Percentiles rank a stretch among this genome's conserved stretches.
These are phyloP conservation scores for Cymbidium sinense DNA, from an alignment of 106 monocot species.

Conservation along the genomic window DNA sequence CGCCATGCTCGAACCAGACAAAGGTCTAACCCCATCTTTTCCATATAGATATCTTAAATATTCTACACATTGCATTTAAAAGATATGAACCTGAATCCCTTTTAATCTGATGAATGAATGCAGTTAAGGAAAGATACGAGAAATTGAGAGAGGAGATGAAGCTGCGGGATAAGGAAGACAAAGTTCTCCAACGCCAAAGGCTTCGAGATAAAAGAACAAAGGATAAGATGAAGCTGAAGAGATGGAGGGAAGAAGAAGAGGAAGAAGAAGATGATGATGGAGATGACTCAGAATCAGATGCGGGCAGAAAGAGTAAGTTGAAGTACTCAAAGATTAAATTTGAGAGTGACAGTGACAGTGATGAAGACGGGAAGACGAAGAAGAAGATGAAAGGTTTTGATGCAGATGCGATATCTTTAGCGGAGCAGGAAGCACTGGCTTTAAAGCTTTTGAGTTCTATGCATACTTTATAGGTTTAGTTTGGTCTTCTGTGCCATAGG, in stretches of 20 bases:
- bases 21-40: slow-evolving; percentile 21
- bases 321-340: slow-evolving; percentile 55
- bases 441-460: slow-evolving; percentile 69
- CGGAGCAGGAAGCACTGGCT: slow-evolving; percentile 67
- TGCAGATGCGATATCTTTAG: slow-evolving; percentile 32
- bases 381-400: slow-evolving; percentile 6
- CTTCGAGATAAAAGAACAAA: slow-evolving; percentile 52
- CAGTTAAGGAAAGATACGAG: slow-evolving; percentile 51
- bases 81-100: background rate
- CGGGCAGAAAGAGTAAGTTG: background rate
- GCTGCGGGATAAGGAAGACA: slow-evolving; percentile 61
- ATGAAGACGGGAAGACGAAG: slow-evolving; percentile 12
- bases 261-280: slow-evolving; percentile 22
- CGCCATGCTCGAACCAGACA: slow-evolving; percentile 23
- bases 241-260: slow-evolving; percentile 35
- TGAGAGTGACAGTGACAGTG: slow-evolving; percentile 28
- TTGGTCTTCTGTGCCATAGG: background rate
- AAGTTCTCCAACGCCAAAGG: slow-evolving; percentile 43
- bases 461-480: slow-evolving; percentile 27
- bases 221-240: slow-evolving; percentile 62
- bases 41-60: background rate
- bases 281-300: slow-evolving; percentile 22
- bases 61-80: background rate
- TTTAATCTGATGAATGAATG: background rate
- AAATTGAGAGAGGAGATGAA: slow-evolving; percentile 62